phyloP scores from a whole-genome alignment of 1,139 yeast genomes.

The Debaryomyces coudertii region DNA sequence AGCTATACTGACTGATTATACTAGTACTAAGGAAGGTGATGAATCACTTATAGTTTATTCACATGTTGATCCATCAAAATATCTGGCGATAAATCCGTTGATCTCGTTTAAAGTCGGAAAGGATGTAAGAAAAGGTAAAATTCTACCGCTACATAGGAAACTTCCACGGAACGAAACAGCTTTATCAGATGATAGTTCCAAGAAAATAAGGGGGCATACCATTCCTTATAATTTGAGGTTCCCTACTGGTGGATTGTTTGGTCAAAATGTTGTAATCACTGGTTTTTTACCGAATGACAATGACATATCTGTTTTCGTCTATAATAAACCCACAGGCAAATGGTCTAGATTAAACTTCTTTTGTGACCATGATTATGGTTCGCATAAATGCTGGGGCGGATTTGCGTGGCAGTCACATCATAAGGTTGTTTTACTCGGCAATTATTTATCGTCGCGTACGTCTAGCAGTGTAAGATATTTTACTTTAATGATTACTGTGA shows the following conservation, averaged over 20 bases:
- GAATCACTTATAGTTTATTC: slow-evolving; percentile 45
- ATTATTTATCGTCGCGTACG: slow-evolving; percentile 48
- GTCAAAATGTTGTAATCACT: slow-evolving; percentile 61
- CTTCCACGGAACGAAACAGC: background rate
- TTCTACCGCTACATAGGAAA: slow-evolving; percentile 31
- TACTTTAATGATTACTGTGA: slow-evolving; percentile 58
- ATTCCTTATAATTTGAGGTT: slow-evolving; percentile 48
- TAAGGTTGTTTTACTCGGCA: slow-evolving; percentile 60
- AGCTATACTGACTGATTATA: slow-evolving; percentile 1
- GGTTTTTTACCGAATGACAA: slow-evolving; percentile 60
- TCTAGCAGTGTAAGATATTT: slow-evolving; percentile 62
- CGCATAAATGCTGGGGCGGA: slow-evolving; percentile 67
- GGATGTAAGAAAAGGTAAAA: slow-evolving; percentile 35
- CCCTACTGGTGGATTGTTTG: slow-evolving; percentile 66
- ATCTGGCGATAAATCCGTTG: slow-evolving; percentile 33
- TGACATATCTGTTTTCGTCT: slow-evolving; percentile 60
- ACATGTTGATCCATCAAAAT: slow-evolving; percentile 28
- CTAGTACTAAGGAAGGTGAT: slow-evolving; percentile 13
- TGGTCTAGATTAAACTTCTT: slow-evolving; percentile 66
- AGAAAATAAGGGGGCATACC: slow-evolving; percentile 18
- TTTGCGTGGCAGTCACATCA: slow-evolving; percentile 79
- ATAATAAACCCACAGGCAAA: slow-evolving; percentile 61
- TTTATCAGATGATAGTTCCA: background rate
- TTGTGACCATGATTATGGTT: slow-evolving; percentile 58
- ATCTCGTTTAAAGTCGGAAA: slow-evolving; percentile 41